Percentiles rank a stretch among this genome's conserved stretches.
These are phyloP conservation scores for Melampsora abietis-canadensis DNA, from an alignment of 1,284 basidiomycete genomes.

Conservation along the genomic window DNA sequence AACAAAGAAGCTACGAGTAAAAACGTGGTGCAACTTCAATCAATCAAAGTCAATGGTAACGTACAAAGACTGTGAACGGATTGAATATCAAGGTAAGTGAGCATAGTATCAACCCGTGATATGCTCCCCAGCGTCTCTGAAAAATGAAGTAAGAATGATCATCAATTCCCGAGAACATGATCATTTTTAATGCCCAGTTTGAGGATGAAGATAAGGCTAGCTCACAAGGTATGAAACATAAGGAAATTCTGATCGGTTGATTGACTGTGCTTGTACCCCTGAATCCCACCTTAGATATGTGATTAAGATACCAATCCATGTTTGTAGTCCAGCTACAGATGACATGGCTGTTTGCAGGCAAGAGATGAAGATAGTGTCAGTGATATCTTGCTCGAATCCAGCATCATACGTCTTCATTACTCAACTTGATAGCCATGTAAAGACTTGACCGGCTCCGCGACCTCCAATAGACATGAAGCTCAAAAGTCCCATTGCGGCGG, in stretches of 20 bases:
- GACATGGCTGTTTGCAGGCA: slow-evolving; percentile 51
- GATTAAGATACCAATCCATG: slow-evolving; percentile 77
- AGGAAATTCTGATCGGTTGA: slow-evolving; percentile 65
- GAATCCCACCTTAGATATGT: slow-evolving; percentile 76
- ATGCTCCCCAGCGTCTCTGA: slow-evolving; percentile 8
- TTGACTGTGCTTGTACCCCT: slow-evolving; percentile 72
- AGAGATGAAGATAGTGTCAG: neutral
- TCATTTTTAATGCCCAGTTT: too few species aligned
- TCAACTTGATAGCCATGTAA: slow-evolving; percentile 67
- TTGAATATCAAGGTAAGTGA: neutral
- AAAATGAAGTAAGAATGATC: neutral
- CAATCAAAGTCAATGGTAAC: neutral
- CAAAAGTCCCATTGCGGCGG: slow-evolving; percentile 66
- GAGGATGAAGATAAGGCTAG: neutral
- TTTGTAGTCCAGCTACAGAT: slow-evolving; percentile 63
- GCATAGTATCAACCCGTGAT: neutral
- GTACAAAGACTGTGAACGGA: neutral
- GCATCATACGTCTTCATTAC: neutral
- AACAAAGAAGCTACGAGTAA: neutral
- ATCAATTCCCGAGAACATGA: too few species aligned
- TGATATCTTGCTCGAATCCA: neutral
- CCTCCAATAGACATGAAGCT: slow-evolving; percentile 68
- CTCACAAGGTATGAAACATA: slow-evolving; percentile 58
- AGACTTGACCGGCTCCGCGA: slow-evolving; percentile 65
- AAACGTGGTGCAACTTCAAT: neutral